These are phyloP conservation scores for Pichia manshurica DNA, from an alignment of 805 yeast genomes.

Conservation along the genomic window DNA sequence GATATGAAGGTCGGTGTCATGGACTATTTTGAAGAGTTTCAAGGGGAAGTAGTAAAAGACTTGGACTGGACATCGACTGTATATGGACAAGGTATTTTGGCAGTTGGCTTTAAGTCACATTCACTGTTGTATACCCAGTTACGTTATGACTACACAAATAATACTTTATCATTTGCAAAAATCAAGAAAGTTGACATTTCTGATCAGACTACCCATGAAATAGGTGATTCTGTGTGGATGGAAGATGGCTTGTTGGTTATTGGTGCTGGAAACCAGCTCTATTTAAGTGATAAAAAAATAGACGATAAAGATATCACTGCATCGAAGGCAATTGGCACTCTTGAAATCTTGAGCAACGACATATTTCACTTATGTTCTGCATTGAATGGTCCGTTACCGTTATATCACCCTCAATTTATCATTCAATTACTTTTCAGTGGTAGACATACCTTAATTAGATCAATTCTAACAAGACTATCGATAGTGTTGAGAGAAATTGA, in stretches of 20 bases:
- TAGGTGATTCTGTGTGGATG: conserved; percentile 89
- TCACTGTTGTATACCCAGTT: conserved; percentile 73
- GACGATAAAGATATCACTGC: conserved; percentile 50
- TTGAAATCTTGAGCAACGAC: conserved; percentile 48
- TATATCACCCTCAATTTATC: conserved; percentile 85
- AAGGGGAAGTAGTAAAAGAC: conserved; percentile 45
- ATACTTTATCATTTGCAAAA: conserved; percentile 69
- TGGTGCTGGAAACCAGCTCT: conserved; percentile 87
- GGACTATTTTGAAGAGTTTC: conserved; percentile 50
- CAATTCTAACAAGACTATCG: conserved; percentile 50
- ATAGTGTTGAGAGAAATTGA: conserved; percentile 50
- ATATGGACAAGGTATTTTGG: conserved; percentile 62
- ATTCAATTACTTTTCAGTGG: conserved; percentile 69
- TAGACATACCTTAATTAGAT: conserved; percentile 48
- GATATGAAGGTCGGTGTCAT: conserved; percentile 62
- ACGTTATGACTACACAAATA: conserved; percentile 83
- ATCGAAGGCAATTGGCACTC: conserved; percentile 49
- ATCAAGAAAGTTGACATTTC: conserved; percentile 68
- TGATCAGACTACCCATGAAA: conserved; percentile 66
- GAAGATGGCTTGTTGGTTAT: conserved; percentile 70
- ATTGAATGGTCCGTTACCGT: conserved; percentile 82
- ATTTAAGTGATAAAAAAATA: conserved; percentile 66
- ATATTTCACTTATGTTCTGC: conserved; percentile 69
- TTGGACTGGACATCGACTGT: conserved; percentile 82
- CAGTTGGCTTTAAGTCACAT: conserved; percentile 66